Evolutionary conservation across 179 eudicot species (phyloP).

Genomic region (Silene vulgaris): DNA sequence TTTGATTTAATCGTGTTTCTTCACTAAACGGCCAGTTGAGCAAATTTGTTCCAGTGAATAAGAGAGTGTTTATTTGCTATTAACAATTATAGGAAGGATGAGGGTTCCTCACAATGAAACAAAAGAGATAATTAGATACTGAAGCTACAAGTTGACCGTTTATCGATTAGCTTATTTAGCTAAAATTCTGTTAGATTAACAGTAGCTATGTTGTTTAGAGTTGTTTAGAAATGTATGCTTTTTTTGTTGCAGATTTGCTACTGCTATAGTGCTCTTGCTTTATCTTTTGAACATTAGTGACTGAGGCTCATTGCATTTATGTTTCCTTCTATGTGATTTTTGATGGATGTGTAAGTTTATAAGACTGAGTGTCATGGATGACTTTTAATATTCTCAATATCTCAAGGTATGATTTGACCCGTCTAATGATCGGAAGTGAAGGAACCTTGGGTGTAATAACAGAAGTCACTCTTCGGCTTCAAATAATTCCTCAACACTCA

Average conservation of each 20-base stretch:
- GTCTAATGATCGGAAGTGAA: slow-evolving; percentile 96
- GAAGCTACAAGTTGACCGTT: no score
- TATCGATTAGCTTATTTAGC: background rate
- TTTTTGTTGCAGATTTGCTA: background rate
- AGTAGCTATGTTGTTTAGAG: background rate
- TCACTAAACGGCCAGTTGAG: background rate
- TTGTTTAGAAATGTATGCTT: background rate
- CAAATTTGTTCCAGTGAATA: background rate
- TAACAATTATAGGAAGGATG: background rate
- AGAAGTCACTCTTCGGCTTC: slow-evolving; percentile 93
- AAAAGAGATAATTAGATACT: background rate
- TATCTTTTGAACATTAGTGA: background rate
- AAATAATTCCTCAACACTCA: slow-evolving; percentile 75
- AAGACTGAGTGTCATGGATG: background rate
- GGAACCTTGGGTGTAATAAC: slow-evolving; percentile 97
- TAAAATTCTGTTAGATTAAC: background rate
- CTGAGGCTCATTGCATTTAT: background rate
- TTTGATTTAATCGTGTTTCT: no score
- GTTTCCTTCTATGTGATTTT: background rate
- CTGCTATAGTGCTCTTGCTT: no score
- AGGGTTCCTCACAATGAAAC: slow-evolving; percentile 2
- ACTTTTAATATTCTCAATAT: slow-evolving; percentile 18
- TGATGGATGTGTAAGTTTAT: background rate
- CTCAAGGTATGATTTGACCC: slow-evolving; percentile 81
- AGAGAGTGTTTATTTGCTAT: background rate